These are phyloP conservation scores for Macrophomina phaseolina DNA, from an alignment of 2,329 filamentous ascomycete species.

Conservation along the genomic window DNA sequence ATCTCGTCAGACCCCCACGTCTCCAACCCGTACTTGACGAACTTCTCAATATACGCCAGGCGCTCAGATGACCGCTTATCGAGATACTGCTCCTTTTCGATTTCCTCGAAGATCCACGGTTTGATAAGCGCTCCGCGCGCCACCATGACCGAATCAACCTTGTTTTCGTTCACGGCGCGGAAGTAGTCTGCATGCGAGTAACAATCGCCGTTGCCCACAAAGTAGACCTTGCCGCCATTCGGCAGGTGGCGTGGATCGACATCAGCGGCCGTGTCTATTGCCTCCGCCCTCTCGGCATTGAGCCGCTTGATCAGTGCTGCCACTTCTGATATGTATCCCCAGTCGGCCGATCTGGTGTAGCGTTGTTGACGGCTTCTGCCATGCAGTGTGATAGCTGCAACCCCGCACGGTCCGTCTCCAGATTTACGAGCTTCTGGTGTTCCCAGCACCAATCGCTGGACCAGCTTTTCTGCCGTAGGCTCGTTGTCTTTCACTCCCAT, in stretches of 20 bases:
- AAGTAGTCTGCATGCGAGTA: conserved; percentile 92
- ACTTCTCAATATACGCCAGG: conserved; percentile 84
- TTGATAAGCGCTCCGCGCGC: conserved; percentile 96
- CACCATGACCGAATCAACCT: conserved; percentile 94
- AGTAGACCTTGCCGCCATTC: conserved; percentile 76
- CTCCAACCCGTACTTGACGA: conserved; percentile 86
- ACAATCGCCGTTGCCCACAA: conserved; percentile 95
- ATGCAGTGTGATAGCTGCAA: conserved; percentile 94
- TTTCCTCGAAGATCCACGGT: conserved; percentile 98
- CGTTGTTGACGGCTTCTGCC: conserved; percentile 92
- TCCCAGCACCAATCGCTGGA: conserved; percentile 83
- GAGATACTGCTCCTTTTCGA: conserved; percentile 86
- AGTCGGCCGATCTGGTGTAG: conserved; percentile 91
- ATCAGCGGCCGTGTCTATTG: conserved; percentile 78
- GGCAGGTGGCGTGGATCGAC: conserved; percentile 76
- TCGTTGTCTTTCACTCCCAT: conserved; percentile 83
- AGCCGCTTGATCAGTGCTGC: conserved; percentile 82
- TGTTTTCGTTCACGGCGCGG: conserved; percentile 74
- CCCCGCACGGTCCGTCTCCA: conserved; percentile 76
- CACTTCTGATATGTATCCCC: conserved; percentile 91
- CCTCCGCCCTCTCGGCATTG: conserved; percentile 68
- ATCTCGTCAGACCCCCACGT: conserved; percentile 96
- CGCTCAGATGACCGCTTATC: conserved; percentile 93
- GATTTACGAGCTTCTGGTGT: conserved; percentile 70
- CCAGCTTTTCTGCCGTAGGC: conserved; percentile 79